Conservation (phyloP, 148 eudicot genomes). For the Rhododendron griersonianum region DNA sequence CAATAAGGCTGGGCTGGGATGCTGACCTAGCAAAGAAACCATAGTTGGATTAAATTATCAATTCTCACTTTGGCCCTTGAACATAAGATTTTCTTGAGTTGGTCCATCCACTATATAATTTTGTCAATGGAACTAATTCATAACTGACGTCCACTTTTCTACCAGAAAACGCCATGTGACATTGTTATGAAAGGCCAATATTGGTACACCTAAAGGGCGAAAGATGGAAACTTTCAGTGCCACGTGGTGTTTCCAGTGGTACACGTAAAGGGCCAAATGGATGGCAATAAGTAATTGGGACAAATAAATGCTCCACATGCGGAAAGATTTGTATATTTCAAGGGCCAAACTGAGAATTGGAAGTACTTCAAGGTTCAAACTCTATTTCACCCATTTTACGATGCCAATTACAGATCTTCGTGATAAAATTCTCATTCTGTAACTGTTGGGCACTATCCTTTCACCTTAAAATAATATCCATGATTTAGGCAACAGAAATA, state of each 20-base stretch:
- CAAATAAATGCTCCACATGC: not conserved
- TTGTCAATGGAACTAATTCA: not conserved
- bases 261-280: not conserved
- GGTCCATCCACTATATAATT: not conserved
- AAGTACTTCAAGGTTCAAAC: not conserved
- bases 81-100: not conserved
- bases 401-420: not conserved
- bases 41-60: not conserved
- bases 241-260: not conserved
- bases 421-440: not conserved
- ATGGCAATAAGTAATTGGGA: not conserved
- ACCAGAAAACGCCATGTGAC: not conserved
- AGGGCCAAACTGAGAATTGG: not conserved
- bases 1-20: not conserved
- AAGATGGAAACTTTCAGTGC: not conserved
- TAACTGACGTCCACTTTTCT: not conserved
- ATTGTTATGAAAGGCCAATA: not conserved
- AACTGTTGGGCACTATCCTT: not conserved
- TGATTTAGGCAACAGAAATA: not conserved
- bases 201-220: not conserved
- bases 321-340: not conserved
- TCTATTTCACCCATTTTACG: not conserved
- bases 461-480: not conserved
- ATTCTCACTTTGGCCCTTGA: not conserved
- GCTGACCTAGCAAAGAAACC: not conserved